phyloP scores from a whole-genome alignment of 2,329 filamentous ascomycete species.

The Nannizziopsis barbatae region DNA sequence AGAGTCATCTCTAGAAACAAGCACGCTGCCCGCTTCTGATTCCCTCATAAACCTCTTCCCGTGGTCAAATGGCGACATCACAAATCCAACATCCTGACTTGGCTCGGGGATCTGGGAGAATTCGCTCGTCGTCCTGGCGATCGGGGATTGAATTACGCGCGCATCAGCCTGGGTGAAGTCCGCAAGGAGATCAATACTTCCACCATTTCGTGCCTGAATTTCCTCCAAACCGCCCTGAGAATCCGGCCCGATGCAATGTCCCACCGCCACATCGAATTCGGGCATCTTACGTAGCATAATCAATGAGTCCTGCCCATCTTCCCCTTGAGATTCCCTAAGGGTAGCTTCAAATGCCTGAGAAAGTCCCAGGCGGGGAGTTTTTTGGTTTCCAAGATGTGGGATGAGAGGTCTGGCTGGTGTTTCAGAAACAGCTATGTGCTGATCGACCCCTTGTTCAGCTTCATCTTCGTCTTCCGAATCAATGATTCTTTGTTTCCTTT shows the following conservation, averaged over 20 bases:
- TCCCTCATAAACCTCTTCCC: constrained; percentile 52
- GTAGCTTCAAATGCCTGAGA: constrained; percentile 88
- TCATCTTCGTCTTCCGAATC: constrained; percentile 58
- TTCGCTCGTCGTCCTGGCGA: constrained; percentile 44
- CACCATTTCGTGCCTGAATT: constrained; percentile 40
- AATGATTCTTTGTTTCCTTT: constrained; percentile 44
- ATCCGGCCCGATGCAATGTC: constrained; percentile 50
- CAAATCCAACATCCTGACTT: constrained; percentile 72
- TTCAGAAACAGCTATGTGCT: not conserved
- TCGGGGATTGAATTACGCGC: constrained; percentile 29
- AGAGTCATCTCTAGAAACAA: constrained; percentile 47
- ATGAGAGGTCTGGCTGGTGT: constrained; percentile 46
- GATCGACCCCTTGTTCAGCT: not conserved
- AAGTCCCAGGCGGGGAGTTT: constrained; percentile 49
- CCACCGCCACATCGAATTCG: constrained; percentile 46
- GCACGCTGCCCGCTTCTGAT: constrained; percentile 61
- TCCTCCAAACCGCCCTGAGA: constrained; percentile 51
- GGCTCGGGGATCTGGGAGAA: constrained; percentile 59
- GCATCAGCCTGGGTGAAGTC: constrained; percentile 26
- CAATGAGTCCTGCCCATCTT: constrained; percentile 39
- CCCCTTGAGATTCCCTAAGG: constrained; percentile 53
- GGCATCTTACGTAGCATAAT: constrained; percentile 42
- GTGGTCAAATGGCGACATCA: constrained; percentile 59
- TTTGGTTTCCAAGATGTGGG: constrained; percentile 49
- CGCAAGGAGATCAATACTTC: constrained; percentile 36